phyloP scores from a whole-genome alignment of 1,284 basidiomycete genomes.

The Grifola frondosa region DNA sequence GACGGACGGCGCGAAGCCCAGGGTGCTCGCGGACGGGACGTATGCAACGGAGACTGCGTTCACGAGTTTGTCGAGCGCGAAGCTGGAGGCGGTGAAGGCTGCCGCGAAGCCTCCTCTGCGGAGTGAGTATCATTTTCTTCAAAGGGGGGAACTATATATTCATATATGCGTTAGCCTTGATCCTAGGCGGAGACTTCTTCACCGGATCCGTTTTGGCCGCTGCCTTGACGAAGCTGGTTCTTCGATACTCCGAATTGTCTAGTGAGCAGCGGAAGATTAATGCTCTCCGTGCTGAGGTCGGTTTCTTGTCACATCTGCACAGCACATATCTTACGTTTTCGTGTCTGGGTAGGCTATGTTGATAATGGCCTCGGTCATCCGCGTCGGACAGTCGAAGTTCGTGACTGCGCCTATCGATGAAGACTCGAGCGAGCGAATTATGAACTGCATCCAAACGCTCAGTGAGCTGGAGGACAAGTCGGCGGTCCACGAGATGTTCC shows the following conservation, averaged over 20 bases:
- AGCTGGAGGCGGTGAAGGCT: constrained; percentile 80
- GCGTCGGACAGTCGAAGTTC: constrained; percentile 96
- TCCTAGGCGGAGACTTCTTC: constrained; percentile 97
- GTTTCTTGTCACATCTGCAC: constrained; percentile 5
- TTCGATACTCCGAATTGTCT: constrained; percentile 73
- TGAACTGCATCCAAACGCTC: constrained; percentile 94
- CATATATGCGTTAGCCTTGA: constrained; percentile 74
- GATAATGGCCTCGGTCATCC: constrained; percentile 96
- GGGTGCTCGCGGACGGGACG: constrained; percentile 93
- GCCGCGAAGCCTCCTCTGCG: constrained; percentile 90
- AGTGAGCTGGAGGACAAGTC: constrained; percentile 69
- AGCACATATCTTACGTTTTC: constrained; percentile 1
- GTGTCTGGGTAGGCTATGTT: constrained; percentile 79
- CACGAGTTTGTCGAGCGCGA: constrained; percentile 65
- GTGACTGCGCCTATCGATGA: constrained; percentile 94
- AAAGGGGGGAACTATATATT: no score
- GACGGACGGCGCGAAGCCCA: constrained; percentile 49
- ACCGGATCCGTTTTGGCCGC: constrained; percentile 90
- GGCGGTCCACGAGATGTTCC: constrained; percentile 82
- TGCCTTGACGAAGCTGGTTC: constrained; percentile 89
- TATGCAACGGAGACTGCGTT: constrained; percentile 97
- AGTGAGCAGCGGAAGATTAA: constrained; percentile 64
- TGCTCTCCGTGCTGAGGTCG: constrained; percentile 82
- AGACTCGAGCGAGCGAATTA: constrained; percentile 95
- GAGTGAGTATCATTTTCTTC: no score